Percentiles rank a stretch among this genome's conserved stretches.
Evolutionary conservation across 2,329 filamentous ascomycete genomes (phyloP).

Genomic region (Exophiala lecanii-corni): DNA sequence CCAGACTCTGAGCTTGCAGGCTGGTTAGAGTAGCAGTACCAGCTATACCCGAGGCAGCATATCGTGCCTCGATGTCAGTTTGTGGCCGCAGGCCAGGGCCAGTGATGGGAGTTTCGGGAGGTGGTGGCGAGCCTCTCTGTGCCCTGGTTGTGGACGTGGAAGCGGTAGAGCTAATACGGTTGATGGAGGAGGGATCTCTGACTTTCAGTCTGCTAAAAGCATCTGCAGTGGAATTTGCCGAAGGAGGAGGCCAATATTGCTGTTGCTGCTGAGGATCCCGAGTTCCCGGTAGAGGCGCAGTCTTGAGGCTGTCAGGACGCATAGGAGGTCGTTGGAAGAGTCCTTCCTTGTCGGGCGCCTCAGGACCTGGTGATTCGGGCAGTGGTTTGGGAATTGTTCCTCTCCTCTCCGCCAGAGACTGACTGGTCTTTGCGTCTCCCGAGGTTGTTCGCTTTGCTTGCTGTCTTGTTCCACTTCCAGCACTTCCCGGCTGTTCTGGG

Average conservation of each 20-base stretch:
- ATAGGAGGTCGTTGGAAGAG: slow-evolving; percentile 65
- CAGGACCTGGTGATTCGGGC: slow-evolving; percentile 74
- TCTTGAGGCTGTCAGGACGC: slow-evolving; percentile 27
- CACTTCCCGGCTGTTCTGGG: slow-evolving; percentile 20
- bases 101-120: slow-evolving; percentile 83
- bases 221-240: slow-evolving; percentile 26
- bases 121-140: slow-evolving; percentile 86
- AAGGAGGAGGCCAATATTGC: slow-evolving; percentile 59
- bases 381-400: slow-evolving; percentile 74
- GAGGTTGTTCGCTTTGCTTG: slow-evolving; percentile 37
- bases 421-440: slow-evolving; percentile 51
- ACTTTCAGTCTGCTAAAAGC: slow-evolving; percentile 42
- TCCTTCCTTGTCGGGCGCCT: slow-evolving; percentile 69
- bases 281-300: slow-evolving; percentile 47
- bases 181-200: slow-evolving; percentile 51
- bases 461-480: slow-evolving; percentile 24
- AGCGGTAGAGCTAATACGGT: slow-evolving; percentile 70
- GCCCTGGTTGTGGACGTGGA: slow-evolving; percentile 91
- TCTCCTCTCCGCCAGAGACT: slow-evolving; percentile 72
- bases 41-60: slow-evolving; percentile 85
- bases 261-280: slow-evolving; percentile 61
- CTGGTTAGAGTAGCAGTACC: slow-evolving; percentile 77
- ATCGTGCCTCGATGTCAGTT: slow-evolving; percentile 83
- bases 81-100: slow-evolving; percentile 61
- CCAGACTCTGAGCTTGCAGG: slow-evolving; percentile 76